Base-by-base conservation (phyloP, 225 moss, liverwort and hornwort genomes). In the Pseudoscleropodium purum region DNA sequence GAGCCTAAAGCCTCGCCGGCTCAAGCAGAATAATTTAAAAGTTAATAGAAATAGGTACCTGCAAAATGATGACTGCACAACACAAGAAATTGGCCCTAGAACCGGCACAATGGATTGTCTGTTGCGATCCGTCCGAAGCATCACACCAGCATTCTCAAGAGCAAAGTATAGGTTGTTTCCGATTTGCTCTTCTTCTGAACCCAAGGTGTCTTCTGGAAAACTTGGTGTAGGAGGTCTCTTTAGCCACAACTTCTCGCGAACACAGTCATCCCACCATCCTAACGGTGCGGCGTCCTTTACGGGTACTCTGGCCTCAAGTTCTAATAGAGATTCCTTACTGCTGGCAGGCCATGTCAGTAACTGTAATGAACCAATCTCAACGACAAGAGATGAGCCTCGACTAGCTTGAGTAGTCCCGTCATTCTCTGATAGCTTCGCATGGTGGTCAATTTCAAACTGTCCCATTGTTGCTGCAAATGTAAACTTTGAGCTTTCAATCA, bases 311-410 rank as follows among this genome's bases (percentile, higher is more conserved):
- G 89, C 87, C 87, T 93, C 95, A 75, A 90, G 75, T 87, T 93
- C 86, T 56, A 87, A 85, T 82, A 87, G 72, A 65, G 70, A 75
- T 77, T 93, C 88, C 70, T 90, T 93, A 83, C 75, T 79, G 75
- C 89, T 85, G 56, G 99, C 96, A 88, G 99, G 99, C 97, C 96
- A 96, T 86, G 95, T 93, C 45, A 94, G 84, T 84, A 99, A 78
- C 84, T 97, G 96, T 85, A 97, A 90, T 43, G 94, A 95, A 80
- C 99, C 97, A 80, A 97, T 91, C 89, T 97, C 96, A 80, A 96
- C 89, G 47, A 95, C 84, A 68, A 99, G 93, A 79, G 93, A 95
- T 64, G 90, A 87, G 27, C 90, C 92, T 84, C 89, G 87, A 80
- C 92, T 89, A 81, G 90, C 75, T 75, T 93, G 91, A 63, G 52